These are phyloP conservation scores for Trametes meyenii DNA, from an alignment of 768 basidiomycete genomes.

Conservation along the genomic window DNA sequence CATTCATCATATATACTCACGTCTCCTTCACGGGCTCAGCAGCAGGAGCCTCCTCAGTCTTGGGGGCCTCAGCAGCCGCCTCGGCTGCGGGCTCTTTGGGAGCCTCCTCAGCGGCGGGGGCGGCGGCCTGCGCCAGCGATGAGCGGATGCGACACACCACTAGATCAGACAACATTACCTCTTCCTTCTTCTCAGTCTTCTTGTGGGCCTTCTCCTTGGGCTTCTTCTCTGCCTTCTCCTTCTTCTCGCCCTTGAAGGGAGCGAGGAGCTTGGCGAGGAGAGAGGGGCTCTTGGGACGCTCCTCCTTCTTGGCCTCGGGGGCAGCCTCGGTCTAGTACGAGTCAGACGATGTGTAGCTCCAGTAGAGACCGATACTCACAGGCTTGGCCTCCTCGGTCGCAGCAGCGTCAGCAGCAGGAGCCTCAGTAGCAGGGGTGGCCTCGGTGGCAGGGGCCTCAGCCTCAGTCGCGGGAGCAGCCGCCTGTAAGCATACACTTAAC, in stretches of 20 bases:
- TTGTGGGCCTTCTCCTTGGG: constrained; percentile 72
- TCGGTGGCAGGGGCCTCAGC: constrained; percentile 34
- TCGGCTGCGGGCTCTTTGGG: constrained; percentile 47
- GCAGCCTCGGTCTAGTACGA: constrained; percentile 48
- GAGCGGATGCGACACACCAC: not conserved
- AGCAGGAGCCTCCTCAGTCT: constrained; percentile 34
- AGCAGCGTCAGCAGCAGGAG: constrained; percentile 37
- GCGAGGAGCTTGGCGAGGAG: constrained; percentile 79
- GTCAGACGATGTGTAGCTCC: constrained; percentile 1
- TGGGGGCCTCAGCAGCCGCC: constrained; percentile 40
- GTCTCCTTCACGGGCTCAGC: constrained; percentile 73
- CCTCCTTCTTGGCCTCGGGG: constrained; percentile 66
- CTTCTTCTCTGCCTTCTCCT: constrained; percentile 57
- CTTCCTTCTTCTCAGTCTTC: constrained; percentile 84
- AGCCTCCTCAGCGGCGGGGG: constrained; percentile 45
- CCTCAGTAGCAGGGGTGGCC: constrained; percentile 35
- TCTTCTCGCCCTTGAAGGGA: constrained; percentile 62
- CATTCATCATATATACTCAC: constrained; percentile 43
- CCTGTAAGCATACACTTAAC: constrained; percentile 36
- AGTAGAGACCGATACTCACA: constrained; percentile 30
- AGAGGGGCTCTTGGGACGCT: constrained; percentile 78
- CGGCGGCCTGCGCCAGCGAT: constrained; percentile 33
- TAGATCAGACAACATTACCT: constrained; percentile 31
- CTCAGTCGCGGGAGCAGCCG: constrained; percentile 36
- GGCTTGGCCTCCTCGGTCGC: constrained; percentile 49